Percentiles rank a stretch among this genome's conserved stretches.
Conservation (phyloP, 176 grass and related monocot genomes). For the Sorghum bicolor region Sorghum_bicolor_NCBIv3 NC_012871.2:62482501-62483000, state of each 20-base stretch:
- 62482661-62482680: not conserved
- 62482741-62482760: not conserved
- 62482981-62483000: not conserved
- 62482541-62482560: no score
- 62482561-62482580: no score
- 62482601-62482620: no score
- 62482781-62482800: not conserved
- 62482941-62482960: not conserved
- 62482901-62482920: not conserved
- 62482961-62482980: not conserved
- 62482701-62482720: not conserved
- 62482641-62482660: not conserved
- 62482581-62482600: no score
- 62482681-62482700: not conserved
- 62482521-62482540: no score
- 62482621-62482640: not conserved
- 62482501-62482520: no score
- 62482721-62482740: not conserved
- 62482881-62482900: not conserved
- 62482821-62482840: not conserved
- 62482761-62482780: not conserved
- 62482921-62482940: not conserved
- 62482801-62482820: conserved; percentile 23
- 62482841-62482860: not conserved
- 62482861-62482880: not conserved